Evolutionary conservation across 2,329 filamentous ascomycete species (phyloP), one percentile per base, ranked within the genome.

Genomic region (Coniochaeta ligniaria): DNA sequence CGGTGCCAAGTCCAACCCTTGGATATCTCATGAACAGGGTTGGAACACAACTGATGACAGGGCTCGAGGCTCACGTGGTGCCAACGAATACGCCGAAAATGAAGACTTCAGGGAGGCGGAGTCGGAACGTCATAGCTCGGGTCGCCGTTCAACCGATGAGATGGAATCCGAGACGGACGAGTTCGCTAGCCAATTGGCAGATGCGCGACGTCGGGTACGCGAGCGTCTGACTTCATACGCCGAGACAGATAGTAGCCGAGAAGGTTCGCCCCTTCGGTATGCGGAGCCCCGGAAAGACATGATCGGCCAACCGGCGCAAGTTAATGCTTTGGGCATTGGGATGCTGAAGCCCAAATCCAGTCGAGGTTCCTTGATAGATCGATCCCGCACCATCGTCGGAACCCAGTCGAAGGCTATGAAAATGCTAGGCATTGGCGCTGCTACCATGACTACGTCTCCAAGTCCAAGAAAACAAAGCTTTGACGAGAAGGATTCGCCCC

Each of bases 101-200:
- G 26, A 38, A 36, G 16, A 43, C 55, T 22, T 50, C 20, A 33
- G 17, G 17, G 38, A 55, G 59, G 8, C 3, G 31, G 6, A 43
- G 61, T 31, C 41, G 43, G 31, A 63, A 47, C 59, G 52, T 24
- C 14, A 58, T 65, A 14, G 33, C 60, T 43, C 43, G 3, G 16
- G 54, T 22, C 17, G 64, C 52, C 62, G 60, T 6, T 56, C 64
- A 5, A 66, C 65, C 64, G 62, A 65, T 26, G 61, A 79, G 50
- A 81, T 58, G 9, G 63, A 80, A 54, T 76, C 79, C 31, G 85
- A 87, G 59, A 80, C 82, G 5, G 85, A 91, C 59, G 89, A 91
- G 31, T 92, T 93, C 68, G 86, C 88, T 20, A 85, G 81, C 59
- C 88, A 92, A 67, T 80, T 93, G 43, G 89, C 88, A 2, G 83